Percentiles rank a stretch among this genome's conserved stretches.
Evolutionary conservation across 164 flowering plant species (phyloP).

Genomic region (Vitis riparia): DNA sequence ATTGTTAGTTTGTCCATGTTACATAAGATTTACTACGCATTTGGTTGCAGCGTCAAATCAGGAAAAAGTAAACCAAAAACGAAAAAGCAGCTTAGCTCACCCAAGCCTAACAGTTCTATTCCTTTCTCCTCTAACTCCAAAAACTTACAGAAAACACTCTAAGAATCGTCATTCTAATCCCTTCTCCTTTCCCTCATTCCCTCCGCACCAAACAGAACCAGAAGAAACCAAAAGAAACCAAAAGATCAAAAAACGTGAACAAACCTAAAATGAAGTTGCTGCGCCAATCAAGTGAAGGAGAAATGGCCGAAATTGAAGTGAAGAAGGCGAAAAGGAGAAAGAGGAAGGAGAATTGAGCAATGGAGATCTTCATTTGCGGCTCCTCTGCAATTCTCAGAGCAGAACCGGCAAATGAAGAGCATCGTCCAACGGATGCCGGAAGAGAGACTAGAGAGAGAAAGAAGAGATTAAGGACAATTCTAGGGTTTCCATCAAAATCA

Average conservation of each 20-base stretch:
- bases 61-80: no score
- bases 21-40: no score
- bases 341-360: not conserved
- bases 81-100: no score
- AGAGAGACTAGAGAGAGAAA: not conserved
- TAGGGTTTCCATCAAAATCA: not conserved
- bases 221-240: not conserved
- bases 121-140: no score
- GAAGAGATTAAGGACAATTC: not conserved
- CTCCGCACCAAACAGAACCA: not conserved
- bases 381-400: not conserved
- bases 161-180: no score
- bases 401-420: constrained; percentile 6
- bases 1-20: no score
- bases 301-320: constrained; percentile 17
- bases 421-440: no score
- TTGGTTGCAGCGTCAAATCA: no score
- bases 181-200: no score
- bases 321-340: constrained; percentile 9
- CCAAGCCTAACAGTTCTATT: no score
- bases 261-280: constrained; percentile 31
- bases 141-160: no score
- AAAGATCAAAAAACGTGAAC: not conserved
- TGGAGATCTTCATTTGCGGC: constrained; percentile 22
- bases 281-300: constrained; percentile 9